A percentile compares a stretch with the other conserved stretches of the same genome.
Evolutionary conservation across 2,329 filamentous ascomycete species (phyloP).

Genomic region (Pseudophaeomoniella oleicola): DNA sequence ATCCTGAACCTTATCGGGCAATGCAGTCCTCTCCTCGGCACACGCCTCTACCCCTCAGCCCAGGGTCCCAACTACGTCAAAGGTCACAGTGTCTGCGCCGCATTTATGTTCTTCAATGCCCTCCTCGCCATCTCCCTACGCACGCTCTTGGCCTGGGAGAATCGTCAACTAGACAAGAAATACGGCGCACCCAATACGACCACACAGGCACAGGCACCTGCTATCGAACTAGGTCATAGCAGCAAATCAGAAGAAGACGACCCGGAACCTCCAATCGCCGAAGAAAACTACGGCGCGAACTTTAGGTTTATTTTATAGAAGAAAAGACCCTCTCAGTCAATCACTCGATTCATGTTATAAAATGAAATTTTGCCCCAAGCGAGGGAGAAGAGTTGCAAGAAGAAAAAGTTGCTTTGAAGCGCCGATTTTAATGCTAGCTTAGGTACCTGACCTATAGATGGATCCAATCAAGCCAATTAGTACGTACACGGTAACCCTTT

Average conservation of each 20-base stretch:
- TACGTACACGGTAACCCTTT: too few relatives aligned
- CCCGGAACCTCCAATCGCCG: conserved; percentile 10
- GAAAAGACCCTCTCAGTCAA: too few relatives aligned
- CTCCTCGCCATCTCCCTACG: conserved; percentile 39
- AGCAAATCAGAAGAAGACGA: not conserved
- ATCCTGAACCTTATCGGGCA: conserved; percentile 56
- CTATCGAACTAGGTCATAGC: too few relatives aligned
- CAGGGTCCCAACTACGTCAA: conserved; percentile 35
- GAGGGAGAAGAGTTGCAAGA: too few relatives aligned
- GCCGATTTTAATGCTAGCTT: too few relatives aligned
- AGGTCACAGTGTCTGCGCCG: conserved; percentile 46
- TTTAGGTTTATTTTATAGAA: conserved; percentile 19
- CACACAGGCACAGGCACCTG: conserved; percentile 2
- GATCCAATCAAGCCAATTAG: too few relatives aligned
- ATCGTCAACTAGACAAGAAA: conserved; percentile 40
- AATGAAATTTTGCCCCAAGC: too few relatives aligned
- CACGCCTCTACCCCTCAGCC: conserved; percentile 42
- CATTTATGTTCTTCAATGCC: conserved; percentile 46
- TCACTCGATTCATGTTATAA: too few relatives aligned
- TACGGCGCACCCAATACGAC: conserved; percentile 17
- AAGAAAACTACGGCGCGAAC: conserved; percentile 24
- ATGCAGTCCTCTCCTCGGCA: conserved; percentile 48
- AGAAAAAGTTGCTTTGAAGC: too few relatives aligned
- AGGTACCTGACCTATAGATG: too few relatives aligned
- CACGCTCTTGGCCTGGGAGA: conserved; percentile 43